A percentile compares a stretch with the other conserved stretches of the same genome.
Evolutionary conservation across 1,139 yeast species (phyloP).

Genomic region (Scheffersomyces segobiensis): DNA sequence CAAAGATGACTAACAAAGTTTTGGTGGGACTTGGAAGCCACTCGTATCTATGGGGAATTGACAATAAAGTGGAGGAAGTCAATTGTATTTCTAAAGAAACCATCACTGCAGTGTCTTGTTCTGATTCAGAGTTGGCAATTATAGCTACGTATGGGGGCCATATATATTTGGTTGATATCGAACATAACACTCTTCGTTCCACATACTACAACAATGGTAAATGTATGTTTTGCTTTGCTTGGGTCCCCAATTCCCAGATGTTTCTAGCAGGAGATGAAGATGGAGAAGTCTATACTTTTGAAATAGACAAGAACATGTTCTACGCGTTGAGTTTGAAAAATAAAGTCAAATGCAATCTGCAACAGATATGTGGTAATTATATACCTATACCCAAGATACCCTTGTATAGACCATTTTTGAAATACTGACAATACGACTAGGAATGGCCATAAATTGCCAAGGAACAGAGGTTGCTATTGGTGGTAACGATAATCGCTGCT

Average conservation of each 20-base stretch:
- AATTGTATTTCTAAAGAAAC: slow-evolving; percentile 26
- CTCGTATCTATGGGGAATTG: slow-evolving; percentile 68
- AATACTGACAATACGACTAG: slow-evolving; percentile 26
- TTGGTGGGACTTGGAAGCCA: slow-evolving; percentile 69
- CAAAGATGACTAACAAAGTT: slow-evolving; percentile 48
- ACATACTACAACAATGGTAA: slow-evolving; percentile 25
- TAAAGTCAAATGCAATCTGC: slow-evolving; percentile 53
- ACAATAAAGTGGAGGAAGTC: slow-evolving; percentile 40
- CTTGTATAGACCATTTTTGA: not conserved
- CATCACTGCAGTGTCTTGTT: slow-evolving; percentile 63
- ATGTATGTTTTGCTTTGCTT: slow-evolving; percentile 60
- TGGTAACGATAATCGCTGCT: slow-evolving; percentile 70
- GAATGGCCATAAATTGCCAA: slow-evolving; percentile 53
- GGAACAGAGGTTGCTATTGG: slow-evolving; percentile 63
- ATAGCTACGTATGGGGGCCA: slow-evolving; percentile 50
- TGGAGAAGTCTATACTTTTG: slow-evolving; percentile 58
- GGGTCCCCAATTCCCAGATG: slow-evolving; percentile 51
- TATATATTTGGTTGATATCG: slow-evolving; percentile 19
- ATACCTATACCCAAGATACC: not conserved
- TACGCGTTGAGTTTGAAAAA: slow-evolving; percentile 10
- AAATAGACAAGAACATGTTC: slow-evolving; percentile 19
- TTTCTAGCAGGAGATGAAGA: slow-evolving; percentile 69
- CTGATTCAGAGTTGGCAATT: slow-evolving; percentile 47
- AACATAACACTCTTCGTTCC: slow-evolving; percentile 23
- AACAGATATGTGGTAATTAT: slow-evolving; percentile 66